Percentiles rank a stretch among this genome's conserved stretches.
These are phyloP conservation scores for Prunus persica DNA, from an alignment of 306 rosid species.

Conservation along the genomic window DNA sequence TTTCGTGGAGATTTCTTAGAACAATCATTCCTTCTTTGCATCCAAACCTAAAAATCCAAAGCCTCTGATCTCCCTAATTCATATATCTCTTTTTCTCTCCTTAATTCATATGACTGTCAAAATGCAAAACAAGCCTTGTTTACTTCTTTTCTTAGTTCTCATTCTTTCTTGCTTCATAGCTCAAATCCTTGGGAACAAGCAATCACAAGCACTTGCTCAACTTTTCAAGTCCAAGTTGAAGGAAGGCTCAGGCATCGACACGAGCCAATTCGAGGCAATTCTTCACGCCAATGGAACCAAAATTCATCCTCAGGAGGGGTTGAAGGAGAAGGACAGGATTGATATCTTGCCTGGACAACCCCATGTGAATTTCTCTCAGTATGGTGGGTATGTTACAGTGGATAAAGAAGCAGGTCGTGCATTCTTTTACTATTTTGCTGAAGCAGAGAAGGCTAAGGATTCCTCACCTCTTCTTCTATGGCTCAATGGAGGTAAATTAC, in stretches of 20 bases:
- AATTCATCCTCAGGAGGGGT: constrained; percentile 42
- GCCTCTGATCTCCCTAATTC: not conserved
- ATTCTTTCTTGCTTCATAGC: constrained; percentile 20
- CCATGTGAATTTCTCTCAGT: constrained; percentile 55
- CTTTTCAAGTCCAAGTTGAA: constrained; percentile 33
- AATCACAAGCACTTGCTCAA: constrained; percentile 32
- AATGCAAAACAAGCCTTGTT: constrained; percentile 14
- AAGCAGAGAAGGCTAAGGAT: constrained; percentile 45
- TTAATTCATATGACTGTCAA: not conserved
- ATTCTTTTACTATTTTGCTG: constrained; percentile 66
- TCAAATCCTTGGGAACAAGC: constrained; percentile 46
- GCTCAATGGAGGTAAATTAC: constrained; percentile 85
- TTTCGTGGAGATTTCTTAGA: not conserved
- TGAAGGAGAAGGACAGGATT: constrained; percentile 68
- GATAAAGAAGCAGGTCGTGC: constrained; percentile 66
- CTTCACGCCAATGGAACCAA: not conserved
- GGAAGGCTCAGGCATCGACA: constrained; percentile 30
- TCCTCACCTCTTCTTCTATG: constrained; percentile 85
- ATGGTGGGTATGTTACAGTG: constrained; percentile 81
- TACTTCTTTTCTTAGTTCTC: constrained; percentile 9
- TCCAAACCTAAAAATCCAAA: constrained; percentile 2
- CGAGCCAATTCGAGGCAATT: constrained; percentile 38
- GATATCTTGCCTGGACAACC: constrained; percentile 78
- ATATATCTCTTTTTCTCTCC: not conserved
- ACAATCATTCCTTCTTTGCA: constrained; percentile 10